phyloP scores from a whole-genome alignment of 2,329 filamentous ascomycete species.

The Bertia moriformis region DNA sequence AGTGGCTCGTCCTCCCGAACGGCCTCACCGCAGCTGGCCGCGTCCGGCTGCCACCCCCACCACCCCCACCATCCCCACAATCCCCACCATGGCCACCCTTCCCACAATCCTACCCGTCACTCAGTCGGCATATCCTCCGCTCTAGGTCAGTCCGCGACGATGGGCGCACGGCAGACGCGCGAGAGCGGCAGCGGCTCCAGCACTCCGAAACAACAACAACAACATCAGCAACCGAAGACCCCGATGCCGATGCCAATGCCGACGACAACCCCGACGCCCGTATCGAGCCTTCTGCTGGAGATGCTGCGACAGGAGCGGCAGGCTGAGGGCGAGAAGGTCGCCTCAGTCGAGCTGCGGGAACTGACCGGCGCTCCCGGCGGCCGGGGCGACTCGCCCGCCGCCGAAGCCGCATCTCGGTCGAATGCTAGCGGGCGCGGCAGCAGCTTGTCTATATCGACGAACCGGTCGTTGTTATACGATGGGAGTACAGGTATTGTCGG shows the following conservation, averaged over 20 bases:
- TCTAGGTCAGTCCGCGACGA: no score
- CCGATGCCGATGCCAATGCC: background rate
- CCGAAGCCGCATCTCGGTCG: slow-evolving; percentile 24
- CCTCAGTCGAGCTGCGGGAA: slow-evolving; percentile 20
- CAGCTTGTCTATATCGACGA: no score
- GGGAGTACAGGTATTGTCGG: no score
- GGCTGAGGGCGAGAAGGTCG: slow-evolving; percentile 28
- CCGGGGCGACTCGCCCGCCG: slow-evolving; percentile 20
- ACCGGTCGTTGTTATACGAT: no score
- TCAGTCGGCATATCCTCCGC: no score
- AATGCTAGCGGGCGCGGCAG: no score
- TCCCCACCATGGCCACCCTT: no score
- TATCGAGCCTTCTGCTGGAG: slow-evolving; percentile 39
- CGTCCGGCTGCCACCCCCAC: background rate
- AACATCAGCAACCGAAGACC: background rate
- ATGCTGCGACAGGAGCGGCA: slow-evolving; percentile 34
- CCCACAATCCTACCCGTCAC: no score
- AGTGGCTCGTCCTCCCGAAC: background rate
- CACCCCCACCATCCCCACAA: no score
- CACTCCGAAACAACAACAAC: background rate
- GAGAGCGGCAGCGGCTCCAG: background rate
- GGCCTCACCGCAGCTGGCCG: background rate
- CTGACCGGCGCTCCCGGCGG: slow-evolving; percentile 15
- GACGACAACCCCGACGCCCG: slow-evolving; percentile 8
- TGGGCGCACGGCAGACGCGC: no score